Evolutionary conservation across 2,329 filamentous ascomycete genomes (phyloP), one percentile per base, ranked within the genome.

Genomic region (Trichophyton schoenleinii): DNA sequence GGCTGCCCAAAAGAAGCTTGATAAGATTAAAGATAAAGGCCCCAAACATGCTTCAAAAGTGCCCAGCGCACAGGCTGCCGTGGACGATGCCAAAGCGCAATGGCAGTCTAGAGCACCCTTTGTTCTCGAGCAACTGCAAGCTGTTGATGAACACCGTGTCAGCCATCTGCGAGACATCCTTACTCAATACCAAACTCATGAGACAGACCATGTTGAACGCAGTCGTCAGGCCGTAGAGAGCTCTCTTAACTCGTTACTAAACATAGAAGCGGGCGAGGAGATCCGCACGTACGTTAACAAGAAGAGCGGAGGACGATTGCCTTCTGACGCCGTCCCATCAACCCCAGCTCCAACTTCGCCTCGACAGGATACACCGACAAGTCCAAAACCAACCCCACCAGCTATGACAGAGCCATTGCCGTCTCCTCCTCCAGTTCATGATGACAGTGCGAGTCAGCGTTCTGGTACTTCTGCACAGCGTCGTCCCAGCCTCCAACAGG

Each of bases 51-150:
- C 86, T 1, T 83, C 85, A 62, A 95, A 94, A 73, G 83, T 94
- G 44, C 88, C 91, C 49, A 81, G 81, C 64, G 91, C 90, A 11
- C 81, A 83, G 9, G 79, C 83, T 18, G 86, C 85, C 65, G 83
- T 95, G 49, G 88, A 95, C 65, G 84, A 84, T 63, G 87, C 90
- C n/a, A 83, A 81, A 52, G 82, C 87, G 66, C 88, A 95, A 71
- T 99, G 94, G 94, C 87, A 96, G 61, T 91, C 90, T 0, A 91
- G 96, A 73, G 90, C 94, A 13, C 94, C 94, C 0, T 97, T 89
- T 74, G 87, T 96, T 63, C 96, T 95, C 70, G 94, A 99, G 75
- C 88, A 87, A 63, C 82, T 99, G 28, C 94, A 99, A 72, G 87
- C 89, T 4, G 79, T 95, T 36, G 94, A 99, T 70, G 94, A 99